These are phyloP conservation scores for Ophiocordyceps camponoti-floridani DNA, from an alignment of 2,329 filamentous ascomycete species.

Conservation along the genomic window DNA sequence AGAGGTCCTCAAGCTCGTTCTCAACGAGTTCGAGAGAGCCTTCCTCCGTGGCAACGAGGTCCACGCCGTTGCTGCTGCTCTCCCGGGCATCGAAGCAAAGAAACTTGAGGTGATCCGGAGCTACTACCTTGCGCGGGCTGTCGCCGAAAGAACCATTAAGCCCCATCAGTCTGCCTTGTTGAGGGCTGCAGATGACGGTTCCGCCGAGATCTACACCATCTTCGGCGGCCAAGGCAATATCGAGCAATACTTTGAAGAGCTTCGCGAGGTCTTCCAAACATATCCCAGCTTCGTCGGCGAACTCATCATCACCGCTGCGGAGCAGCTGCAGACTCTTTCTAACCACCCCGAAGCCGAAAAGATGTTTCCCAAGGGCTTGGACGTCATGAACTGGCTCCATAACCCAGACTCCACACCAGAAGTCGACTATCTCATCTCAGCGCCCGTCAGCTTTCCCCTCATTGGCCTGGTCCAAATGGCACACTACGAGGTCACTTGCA, in stretches of 20 bases:
- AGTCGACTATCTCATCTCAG: conserved; percentile 83
- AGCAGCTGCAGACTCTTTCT: conserved; percentile 72
- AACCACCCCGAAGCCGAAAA: conserved; percentile 78
- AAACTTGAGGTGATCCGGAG: conserved; percentile 77
- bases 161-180: conserved; percentile 87
- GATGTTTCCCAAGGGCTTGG: conserved; percentile 91
- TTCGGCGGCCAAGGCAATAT: conserved; percentile 98
- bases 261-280: conserved; percentile 77
- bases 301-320: conserved; percentile 62
- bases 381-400: conserved; percentile 86
- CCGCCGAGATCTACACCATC: conserved; percentile 77
- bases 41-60: conserved; percentile 94
- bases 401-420: conserved; percentile 81
- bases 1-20: conserved; percentile 77
- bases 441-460: conserved; percentile 85
- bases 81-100: conserved; percentile 85
- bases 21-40: conserved; percentile 92
- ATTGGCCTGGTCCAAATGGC: conserved; percentile 93
- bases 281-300: conserved; percentile 85
- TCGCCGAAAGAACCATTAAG: conserved; percentile 71
- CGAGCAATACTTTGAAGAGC: conserved; percentile 97
- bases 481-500: conserved; percentile 89
- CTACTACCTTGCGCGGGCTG: conserved; percentile 81
- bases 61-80: conserved; percentile 67
- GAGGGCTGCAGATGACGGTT: conserved; percentile 68